Conservation (phyloP, 345 rosid species). For the Populus tremula region DNA sequence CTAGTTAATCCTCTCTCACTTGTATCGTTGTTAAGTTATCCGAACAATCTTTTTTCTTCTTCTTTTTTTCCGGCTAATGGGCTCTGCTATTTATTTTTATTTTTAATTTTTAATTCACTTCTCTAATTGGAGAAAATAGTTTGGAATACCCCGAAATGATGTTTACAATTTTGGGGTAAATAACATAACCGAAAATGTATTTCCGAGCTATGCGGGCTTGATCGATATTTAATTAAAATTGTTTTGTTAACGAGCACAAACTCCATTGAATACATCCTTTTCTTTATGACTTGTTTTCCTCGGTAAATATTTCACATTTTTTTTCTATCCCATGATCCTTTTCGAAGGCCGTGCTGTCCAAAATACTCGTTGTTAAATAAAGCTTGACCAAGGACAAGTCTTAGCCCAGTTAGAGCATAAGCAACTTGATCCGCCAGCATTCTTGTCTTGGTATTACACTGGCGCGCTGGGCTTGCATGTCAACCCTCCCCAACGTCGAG, state of each 20-base stretch:
- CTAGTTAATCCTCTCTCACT: constrained; percentile 11
- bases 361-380: too few species aligned
- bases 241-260: constrained; percentile 10
- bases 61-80: constrained; percentile 17
- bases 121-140: constrained; percentile 33
- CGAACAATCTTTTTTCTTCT: background rate
- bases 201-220: constrained; percentile 20
- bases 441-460: background rate
- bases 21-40: constrained; percentile 36
- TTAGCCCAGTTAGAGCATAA: too few species aligned
- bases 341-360: too few species aligned
- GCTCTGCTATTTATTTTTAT: constrained; percentile 17
- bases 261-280: background rate
- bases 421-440: background rate
- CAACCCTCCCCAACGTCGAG: background rate
- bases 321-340: too few species aligned
- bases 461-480: background rate
- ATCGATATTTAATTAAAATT: constrained; percentile 18
- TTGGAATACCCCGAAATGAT: constrained; percentile 29
- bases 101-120: background rate
- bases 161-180: constrained; percentile 25
- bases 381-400: too few species aligned
- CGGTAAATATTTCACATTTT: too few species aligned
- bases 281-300: too few species aligned
- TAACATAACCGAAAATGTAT: constrained; percentile 28